Conservation (phyloP, 345 rosid species). For the Ailanthus altissimus region DNA sequence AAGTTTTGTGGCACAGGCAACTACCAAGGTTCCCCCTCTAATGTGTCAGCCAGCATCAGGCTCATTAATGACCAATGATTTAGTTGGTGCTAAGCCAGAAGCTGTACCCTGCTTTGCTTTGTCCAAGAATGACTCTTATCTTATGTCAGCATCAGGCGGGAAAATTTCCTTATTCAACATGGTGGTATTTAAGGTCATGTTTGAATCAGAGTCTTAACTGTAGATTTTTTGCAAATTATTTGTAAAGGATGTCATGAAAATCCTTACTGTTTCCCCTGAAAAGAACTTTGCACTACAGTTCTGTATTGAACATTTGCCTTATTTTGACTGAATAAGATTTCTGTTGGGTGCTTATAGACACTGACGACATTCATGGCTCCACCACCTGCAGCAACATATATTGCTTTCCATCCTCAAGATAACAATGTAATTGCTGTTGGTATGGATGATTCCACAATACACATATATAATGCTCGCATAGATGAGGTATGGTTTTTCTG, state of each 20-base stretch:
- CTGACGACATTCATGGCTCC: constrained; percentile 44
- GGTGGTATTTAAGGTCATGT: constrained; percentile 39
- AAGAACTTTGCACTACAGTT: neutral
- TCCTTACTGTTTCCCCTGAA: neutral
- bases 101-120: constrained; percentile 39
- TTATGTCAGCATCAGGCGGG: constrained; percentile 48
- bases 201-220: neutral
- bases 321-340: constrained; percentile 11
- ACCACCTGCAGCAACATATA: constrained; percentile 47
- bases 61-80: constrained; percentile 43
- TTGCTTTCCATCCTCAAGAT: constrained; percentile 56
- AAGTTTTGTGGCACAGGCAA: constrained; percentile 34
- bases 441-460: constrained; percentile 48
- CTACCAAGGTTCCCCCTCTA: constrained; percentile 38
- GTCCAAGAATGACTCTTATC: constrained; percentile 47
- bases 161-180: constrained; percentile 45
- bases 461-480: constrained; percentile 38
- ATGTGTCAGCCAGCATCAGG: constrained; percentile 31
- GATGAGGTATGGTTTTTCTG: constrained; percentile 37
- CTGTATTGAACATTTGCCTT: neutral
- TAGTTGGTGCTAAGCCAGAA: constrained; percentile 18
- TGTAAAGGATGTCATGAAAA: neutral
- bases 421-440: constrained; percentile 50
- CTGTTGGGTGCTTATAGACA: constrained; percentile 30
- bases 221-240: neutral